Conservation (phyloP, 2,329 filamentous ascomycete species). For the Dactylellina sp. region DNA sequence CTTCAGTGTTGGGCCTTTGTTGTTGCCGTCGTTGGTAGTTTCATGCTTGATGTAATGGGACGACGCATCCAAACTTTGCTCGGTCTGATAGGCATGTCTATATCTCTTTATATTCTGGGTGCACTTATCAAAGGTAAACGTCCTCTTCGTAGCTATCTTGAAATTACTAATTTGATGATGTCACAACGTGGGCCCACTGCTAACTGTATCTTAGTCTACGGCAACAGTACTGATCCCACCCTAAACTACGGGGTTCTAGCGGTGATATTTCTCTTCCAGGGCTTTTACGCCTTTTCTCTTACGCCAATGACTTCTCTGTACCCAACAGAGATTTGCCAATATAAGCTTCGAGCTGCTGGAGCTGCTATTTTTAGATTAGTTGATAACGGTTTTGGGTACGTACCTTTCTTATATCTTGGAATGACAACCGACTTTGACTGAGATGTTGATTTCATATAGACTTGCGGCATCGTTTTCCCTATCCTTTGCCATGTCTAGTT, state of each 20-base stretch:
- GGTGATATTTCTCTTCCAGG: conserved; percentile 63
- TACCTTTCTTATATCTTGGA: neutral
- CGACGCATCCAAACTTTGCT: conserved; percentile 62
- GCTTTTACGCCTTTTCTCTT: conserved; percentile 62
- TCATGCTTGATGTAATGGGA: conserved; percentile 62
- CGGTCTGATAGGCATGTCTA: conserved; percentile 59
- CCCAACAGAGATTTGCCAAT: conserved; percentile 62
- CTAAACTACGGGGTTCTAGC: conserved; percentile 65
- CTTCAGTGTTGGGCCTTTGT: conserved; percentile 64
- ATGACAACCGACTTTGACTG: conserved; percentile 13
- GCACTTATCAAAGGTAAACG: conserved; percentile 60
- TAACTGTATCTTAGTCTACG: conserved; percentile 59
- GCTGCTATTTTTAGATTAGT: conserved; percentile 62
- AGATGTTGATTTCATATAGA: conserved; percentile 31
- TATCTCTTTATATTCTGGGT: conserved; percentile 59
- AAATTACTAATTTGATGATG: neutral
- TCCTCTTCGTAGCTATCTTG: neutral
- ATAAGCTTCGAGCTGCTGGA: conserved; percentile 62
- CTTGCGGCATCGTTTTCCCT: conserved; percentile 61
- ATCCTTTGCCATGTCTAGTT: conserved; percentile 61
- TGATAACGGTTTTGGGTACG: conserved; percentile 61
- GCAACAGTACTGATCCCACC: conserved; percentile 63
- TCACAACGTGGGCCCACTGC: neutral
- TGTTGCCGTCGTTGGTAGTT: conserved; percentile 62
- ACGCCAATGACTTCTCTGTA: conserved; percentile 63